These are phyloP conservation scores for Triglochin maritima DNA, from an alignment of 106 monocot species.

Conservation along the genomic window DNA sequence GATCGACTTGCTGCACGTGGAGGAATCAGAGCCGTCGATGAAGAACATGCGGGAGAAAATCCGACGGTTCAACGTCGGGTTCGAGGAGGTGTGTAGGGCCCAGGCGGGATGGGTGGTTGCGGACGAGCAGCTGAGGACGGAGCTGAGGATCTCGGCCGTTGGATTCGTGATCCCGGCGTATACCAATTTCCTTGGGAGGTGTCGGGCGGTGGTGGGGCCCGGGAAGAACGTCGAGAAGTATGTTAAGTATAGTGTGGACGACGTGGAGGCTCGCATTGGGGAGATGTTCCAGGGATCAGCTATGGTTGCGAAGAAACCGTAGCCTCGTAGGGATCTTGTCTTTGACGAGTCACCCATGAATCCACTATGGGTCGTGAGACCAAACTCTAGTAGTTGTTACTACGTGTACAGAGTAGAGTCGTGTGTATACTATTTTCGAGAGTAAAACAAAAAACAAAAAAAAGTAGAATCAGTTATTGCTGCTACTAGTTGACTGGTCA, in stretches of 20 bases:
- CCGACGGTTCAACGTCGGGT: constrained; percentile 20
- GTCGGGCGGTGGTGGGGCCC: constrained; percentile 1
- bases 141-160: constrained; percentile 18
- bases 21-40: neutral
- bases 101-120: constrained; percentile 39
- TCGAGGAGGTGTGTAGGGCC: constrained; percentile 30
- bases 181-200: constrained; percentile 27
- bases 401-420: neutral
- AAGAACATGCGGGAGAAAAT: constrained; percentile 7
- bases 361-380: neutral
- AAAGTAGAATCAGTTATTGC: too few species aligned
- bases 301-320: neutral
- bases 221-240: constrained; percentile 18
- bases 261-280: constrained; percentile 28
- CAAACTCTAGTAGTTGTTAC: neutral
- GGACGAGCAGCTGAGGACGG: constrained; percentile 40
- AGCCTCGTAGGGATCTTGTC: neutral
- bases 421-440: too few species aligned
- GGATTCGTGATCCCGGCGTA: constrained; percentile 38
- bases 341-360: too few species aligned
- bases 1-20: constrained; percentile 5
- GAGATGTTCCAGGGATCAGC: constrained; percentile 8
- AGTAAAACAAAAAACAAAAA: too few species aligned
- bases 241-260: constrained; percentile 30
- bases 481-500: neutral